A percentile compares a stretch with the other conserved stretches of the same genome.
Conservation (phyloP, 768 basidiomycete species). For the Pleurotus pulmonarius region DNA sequence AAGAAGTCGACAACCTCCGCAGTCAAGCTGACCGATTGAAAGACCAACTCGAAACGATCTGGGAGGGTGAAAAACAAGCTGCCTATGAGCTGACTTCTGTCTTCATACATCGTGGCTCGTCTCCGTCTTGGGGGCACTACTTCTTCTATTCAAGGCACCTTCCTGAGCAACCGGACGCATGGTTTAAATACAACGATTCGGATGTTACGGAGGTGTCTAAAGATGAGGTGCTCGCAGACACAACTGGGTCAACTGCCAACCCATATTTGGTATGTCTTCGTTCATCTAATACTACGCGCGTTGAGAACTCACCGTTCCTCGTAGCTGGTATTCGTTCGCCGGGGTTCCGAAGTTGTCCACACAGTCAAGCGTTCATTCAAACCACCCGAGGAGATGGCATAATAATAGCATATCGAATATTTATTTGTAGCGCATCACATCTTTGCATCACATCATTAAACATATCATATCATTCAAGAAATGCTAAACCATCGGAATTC, state of each 20-base stretch:
- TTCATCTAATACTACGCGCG: neutral
- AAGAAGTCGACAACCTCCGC: slow-evolving; percentile 57
- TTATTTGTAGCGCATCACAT: no score
- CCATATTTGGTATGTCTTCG: slow-evolving; percentile 69
- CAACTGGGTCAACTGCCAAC: slow-evolving; percentile 87
- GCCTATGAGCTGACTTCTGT: slow-evolving; percentile 92
- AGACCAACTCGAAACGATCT: slow-evolving; percentile 66
- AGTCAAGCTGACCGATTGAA: slow-evolving; percentile 51
- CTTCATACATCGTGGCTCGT: slow-evolving; percentile 90
- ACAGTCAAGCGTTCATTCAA: slow-evolving; percentile 71
- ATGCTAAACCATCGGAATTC: neutral
- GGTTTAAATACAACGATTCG: slow-evolving; percentile 98
- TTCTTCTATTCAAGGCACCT: slow-evolving; percentile 93
- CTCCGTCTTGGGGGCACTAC: slow-evolving; percentile 88
- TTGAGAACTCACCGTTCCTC: neutral
- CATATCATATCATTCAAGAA: neutral
- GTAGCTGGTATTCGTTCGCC: slow-evolving; percentile 82
- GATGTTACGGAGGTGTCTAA: slow-evolving; percentile 73
- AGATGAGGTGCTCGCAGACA: slow-evolving; percentile 84
- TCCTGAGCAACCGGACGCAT: slow-evolving; percentile 73
- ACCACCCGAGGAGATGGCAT: slow-evolving; percentile 10
- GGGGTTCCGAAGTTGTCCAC: slow-evolving; percentile 73
- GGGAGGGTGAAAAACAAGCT: slow-evolving; percentile 61
- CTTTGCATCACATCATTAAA: neutral
- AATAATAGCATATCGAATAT: neutral